phyloP scores from a whole-genome alignment of 768 basidiomycete species.

The Mycena haematopus region DNA sequence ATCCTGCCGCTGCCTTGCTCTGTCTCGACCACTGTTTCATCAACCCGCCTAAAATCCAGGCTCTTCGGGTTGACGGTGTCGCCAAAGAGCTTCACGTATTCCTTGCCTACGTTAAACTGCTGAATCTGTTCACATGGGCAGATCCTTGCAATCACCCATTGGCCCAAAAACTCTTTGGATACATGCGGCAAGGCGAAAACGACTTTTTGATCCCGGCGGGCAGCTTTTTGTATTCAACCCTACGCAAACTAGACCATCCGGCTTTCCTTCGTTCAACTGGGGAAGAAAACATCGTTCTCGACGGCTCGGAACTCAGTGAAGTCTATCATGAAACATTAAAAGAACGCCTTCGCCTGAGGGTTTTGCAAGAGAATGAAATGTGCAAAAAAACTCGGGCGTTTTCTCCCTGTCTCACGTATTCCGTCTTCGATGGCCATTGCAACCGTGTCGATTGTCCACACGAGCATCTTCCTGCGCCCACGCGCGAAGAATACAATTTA shows the following conservation, averaged over 20 bases:
- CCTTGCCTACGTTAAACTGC: slow-evolving; percentile 38
- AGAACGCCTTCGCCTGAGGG: slow-evolving; percentile 34
- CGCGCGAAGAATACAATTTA: slow-evolving; percentile 43
- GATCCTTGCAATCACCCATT: slow-evolving; percentile 18
- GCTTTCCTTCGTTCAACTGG: neutral
- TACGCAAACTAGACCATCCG: slow-evolving; percentile 3
- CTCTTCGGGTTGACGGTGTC: slow-evolving; percentile 35
- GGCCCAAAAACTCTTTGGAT: slow-evolving; percentile 23
- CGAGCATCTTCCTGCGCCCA: slow-evolving; percentile 41
- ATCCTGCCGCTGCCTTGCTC: slow-evolving; percentile 44
- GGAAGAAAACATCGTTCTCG: slow-evolving; percentile 22
- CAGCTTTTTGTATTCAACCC: slow-evolving; percentile 20
- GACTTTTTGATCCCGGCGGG: slow-evolving; percentile 24
- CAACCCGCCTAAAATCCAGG: slow-evolving; percentile 34
- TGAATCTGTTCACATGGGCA: slow-evolving; percentile 11
- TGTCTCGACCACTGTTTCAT: slow-evolving; percentile 52
- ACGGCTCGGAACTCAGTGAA: slow-evolving; percentile 31
- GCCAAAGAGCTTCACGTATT: slow-evolving; percentile 42
- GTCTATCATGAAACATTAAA: slow-evolving; percentile 36
- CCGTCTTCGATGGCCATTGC: slow-evolving; percentile 40
- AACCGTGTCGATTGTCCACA: slow-evolving; percentile 39
- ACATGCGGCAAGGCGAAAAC: slow-evolving; percentile 14
- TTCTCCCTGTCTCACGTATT: slow-evolving; percentile 46
- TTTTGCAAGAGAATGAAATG: slow-evolving; percentile 41
- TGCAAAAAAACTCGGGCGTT: slow-evolving; percentile 41